Conservation (phyloP, 352 stramenopile species). For the Globisporangium cylindrosporum region DNA sequence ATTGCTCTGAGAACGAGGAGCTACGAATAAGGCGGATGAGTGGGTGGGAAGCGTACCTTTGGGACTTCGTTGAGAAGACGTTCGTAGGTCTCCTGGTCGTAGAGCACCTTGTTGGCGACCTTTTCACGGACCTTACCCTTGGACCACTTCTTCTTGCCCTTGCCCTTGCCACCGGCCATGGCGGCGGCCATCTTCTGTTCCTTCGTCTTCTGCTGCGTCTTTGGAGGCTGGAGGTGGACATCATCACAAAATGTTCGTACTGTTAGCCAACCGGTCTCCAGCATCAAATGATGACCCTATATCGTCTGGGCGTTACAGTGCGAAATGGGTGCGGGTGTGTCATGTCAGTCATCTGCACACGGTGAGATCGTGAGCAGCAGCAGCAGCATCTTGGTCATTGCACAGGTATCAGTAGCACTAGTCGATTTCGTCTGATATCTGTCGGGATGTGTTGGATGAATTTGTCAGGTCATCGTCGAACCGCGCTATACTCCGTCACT, state of each 20-base stretch:
- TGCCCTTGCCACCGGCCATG: constrained; percentile 97
- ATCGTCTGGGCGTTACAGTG: neutral
- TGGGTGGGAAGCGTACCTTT: constrained; percentile 56
- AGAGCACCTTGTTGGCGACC: constrained; percentile 99
- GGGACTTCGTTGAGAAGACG: constrained; percentile 97
- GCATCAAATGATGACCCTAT: neutral
- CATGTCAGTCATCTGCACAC: no score
- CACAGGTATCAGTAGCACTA: neutral
- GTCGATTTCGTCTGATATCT: neutral
- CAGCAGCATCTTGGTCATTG: neutral
- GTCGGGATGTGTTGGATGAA: neutral
- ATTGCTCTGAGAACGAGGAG: neutral
- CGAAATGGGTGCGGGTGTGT: no score
- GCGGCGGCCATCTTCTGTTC: constrained; percentile 99
- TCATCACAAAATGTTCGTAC: constrained; percentile 2
- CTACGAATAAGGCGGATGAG: neutral
- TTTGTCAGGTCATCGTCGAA: neutral
- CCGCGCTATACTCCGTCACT: neutral
- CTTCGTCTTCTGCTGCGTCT: constrained; percentile 99
- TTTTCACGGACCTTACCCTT: constrained; percentile 99
- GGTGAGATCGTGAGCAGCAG: neutral
- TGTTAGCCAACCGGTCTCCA: neutral
- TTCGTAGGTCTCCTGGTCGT: constrained; percentile 99
- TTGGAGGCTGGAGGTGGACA: constrained; percentile 84
- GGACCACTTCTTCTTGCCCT: constrained; percentile 99